Base-by-base conservation (phyloP, 2,329 filamentous ascomycete species). In the Penicillium sp. region DNA sequence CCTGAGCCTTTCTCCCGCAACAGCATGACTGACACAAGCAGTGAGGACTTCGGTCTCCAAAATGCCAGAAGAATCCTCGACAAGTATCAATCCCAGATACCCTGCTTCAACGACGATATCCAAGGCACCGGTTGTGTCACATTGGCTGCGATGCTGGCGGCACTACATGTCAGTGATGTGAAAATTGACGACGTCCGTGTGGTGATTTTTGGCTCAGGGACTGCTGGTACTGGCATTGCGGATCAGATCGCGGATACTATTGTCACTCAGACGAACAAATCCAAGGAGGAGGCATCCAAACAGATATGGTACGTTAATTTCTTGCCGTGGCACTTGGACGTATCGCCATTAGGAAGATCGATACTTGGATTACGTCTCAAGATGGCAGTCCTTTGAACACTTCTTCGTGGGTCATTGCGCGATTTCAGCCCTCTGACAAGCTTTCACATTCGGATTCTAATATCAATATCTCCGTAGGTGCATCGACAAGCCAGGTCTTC, bases 81-180 rank as follows among this genome's bases (percentile, higher is more conserved):
- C 62, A 85, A 83, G 38, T 96, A 95, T 70, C 86, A 89, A 0
- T 83, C 88, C 0, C 73, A 90, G 54, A 89, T 94, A 8, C 84
- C 92, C 0, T 96, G 92, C 75, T 96, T 97, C 82, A 96, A 96
- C 71, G 93, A 96, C 61, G 92, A 96, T 74, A 88, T 96, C 0
- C 92, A 96, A 75, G 93, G 92, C 1, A 96, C 93, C 0, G 93
- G 92, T 0, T 94, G 91, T 62, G 92, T 96, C 0, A 94, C 93
- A 0, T 84, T 96, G 0, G 92, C 92, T 0, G 92, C 90, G 1
- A 89, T 96, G 65, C 88, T 92, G 81, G 87, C 92, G 0, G 92
- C 86, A 0, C 80, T 93, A 8, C 86, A 91, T 62, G 88, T 94
- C 8, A 88, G 84, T 63, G 83, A 87, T 2, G 79, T 89, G 57